Evolutionary conservation across 306 rosid species (phyloP).

Genomic region (Comarum palustre): DNA sequence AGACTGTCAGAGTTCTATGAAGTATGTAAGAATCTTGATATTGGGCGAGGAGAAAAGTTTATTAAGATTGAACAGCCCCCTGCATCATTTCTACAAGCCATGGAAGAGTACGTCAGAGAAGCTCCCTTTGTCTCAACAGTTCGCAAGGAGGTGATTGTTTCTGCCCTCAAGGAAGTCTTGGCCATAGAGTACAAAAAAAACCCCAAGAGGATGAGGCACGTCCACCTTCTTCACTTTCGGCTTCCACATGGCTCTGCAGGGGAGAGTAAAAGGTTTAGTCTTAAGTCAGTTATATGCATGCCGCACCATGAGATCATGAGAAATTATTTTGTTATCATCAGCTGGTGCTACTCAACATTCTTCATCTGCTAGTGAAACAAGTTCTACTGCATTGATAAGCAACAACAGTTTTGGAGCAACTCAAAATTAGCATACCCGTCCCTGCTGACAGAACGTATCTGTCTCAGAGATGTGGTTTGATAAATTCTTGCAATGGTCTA

Average conservation of each 20-base stretch:
- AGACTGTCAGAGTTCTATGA: conserved; percentile 90
- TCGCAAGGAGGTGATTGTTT: conserved; percentile 67
- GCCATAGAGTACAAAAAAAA: conserved; percentile 80
- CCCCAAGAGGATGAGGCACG: conserved; percentile 48
- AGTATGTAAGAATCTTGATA: conserved; percentile 80
- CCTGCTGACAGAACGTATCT: background rate
- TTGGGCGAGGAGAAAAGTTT: conserved; percentile 89
- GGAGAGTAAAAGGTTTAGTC: too few relatives aligned
- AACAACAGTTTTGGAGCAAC: too few relatives aligned
- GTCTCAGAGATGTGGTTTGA: background rate
- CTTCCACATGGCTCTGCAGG: too few relatives aligned
- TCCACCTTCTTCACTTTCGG: too few relatives aligned
- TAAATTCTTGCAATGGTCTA: conserved; percentile 20
- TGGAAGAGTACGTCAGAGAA: conserved; percentile 94
- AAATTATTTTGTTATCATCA: too few relatives aligned
- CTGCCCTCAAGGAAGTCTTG: conserved; percentile 75
- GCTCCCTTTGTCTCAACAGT: conserved; percentile 67
- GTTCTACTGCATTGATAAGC: too few relatives aligned
- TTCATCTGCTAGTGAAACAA: too few relatives aligned
- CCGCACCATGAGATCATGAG: too few relatives aligned
- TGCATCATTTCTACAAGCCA: conserved; percentile 90
- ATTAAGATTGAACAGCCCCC: conserved; percentile 98
- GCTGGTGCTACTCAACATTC: too few relatives aligned
- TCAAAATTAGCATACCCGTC: background rate
- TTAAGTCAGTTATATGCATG: too few relatives aligned